A percentile compares a stretch with the other conserved stretches of the same genome.
Evolutionary conservation across 805 yeast genomes (phyloP).

Genomic region (Dipodascopsis uninucleata): DNA sequence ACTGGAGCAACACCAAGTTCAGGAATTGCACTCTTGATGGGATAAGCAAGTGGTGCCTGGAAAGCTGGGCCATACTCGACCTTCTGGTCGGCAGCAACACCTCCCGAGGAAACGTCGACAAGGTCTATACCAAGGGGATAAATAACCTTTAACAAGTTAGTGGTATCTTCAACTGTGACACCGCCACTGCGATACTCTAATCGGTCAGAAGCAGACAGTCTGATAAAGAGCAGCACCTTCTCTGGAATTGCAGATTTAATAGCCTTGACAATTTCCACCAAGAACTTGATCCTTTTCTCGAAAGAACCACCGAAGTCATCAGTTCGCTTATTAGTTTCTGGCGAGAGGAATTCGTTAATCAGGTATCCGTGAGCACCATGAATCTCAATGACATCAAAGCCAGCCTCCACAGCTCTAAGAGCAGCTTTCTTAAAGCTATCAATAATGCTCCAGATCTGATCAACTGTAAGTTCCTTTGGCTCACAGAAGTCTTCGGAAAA

Average conservation of each 20-base stretch:
- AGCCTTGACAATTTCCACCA: slow-evolving; percentile 48
- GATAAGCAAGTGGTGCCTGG: slow-evolving; percentile 43
- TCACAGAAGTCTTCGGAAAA: slow-evolving; percentile 29
- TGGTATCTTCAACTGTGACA: slow-evolving; percentile 48
- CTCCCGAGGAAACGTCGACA: slow-evolving; percentile 56
- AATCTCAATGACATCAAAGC: slow-evolving; percentile 62
- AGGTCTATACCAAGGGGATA: slow-evolving; percentile 44
- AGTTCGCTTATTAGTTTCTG: slow-evolving; percentile 48
- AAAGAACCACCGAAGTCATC: slow-evolving; percentile 64
- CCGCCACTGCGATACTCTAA: slow-evolving; percentile 28
- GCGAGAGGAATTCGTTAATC: slow-evolving; percentile 47
- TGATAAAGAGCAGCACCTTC: slow-evolving; percentile 46
- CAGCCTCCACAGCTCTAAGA: slow-evolving; percentile 48
- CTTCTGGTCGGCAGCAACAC: slow-evolving; percentile 38
- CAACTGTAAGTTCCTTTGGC: slow-evolving; percentile 43
- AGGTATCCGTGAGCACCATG: slow-evolving; percentile 66
- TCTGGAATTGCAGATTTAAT: slow-evolving; percentile 41
- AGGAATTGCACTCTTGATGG: slow-evolving; percentile 46
- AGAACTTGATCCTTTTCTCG: slow-evolving; percentile 53
- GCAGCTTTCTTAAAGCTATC: slow-evolving; percentile 47
- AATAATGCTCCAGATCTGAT: slow-evolving; percentile 43
- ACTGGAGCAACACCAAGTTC: slow-evolving; percentile 47
- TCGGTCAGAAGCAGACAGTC: slow-evolving; percentile 47
- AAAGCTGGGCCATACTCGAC: slow-evolving; percentile 38
- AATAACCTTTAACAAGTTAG: slow-evolving; percentile 28